Evolutionary conservation across 306 rosid species (phyloP), one percentile per base, ranked within the genome.

Genomic region (Boehmeria nivea): DNA sequence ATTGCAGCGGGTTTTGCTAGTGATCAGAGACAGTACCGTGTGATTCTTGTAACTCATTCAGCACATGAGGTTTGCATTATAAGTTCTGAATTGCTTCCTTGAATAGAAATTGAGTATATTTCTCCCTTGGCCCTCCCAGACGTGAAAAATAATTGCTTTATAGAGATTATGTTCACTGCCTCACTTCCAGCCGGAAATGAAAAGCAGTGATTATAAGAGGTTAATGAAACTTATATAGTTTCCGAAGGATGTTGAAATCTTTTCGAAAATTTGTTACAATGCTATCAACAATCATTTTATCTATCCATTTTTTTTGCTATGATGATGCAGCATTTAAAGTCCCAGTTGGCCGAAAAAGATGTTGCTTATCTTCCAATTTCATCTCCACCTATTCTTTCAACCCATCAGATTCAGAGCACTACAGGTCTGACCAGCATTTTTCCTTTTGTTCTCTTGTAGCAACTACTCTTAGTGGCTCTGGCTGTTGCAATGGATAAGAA

Each of bases 1-100:
- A 68, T 87, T 63, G 87, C 95, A 13, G 78, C 81, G 39, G 85
- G 89, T 48, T 84, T 81, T 68, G 89, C 87, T 63, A 50, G 50
- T 73, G 87, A 84, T 59, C 85, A 74, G 71, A 77, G 43, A 48
- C 83, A 79, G 37, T 87, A 81, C 43, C 44, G 61, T 21, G 95
- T 81, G 37, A 42, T 71, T 68, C 71, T 87, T 25, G 65, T 81
- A 43, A 84, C 85, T 50, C 95, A 84, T 63, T 79, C 77, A 0
- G 83, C 89, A 3, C 89, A 82, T 34, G 61, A 77, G 94, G 94
- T 82, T 68, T 60, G 71, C 48, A 24, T 63, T 19, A 1, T 19
- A 16, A 1, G 12, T 23, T 23, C n/a, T 24, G 14, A 12, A 6
- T 49, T 22, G 54, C 14, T 49, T 49, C 33, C 5, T 6, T 9